phyloP scores from a whole-genome alignment of 176 grass and related monocot species.

The Metroxylon sagu region DNA sequence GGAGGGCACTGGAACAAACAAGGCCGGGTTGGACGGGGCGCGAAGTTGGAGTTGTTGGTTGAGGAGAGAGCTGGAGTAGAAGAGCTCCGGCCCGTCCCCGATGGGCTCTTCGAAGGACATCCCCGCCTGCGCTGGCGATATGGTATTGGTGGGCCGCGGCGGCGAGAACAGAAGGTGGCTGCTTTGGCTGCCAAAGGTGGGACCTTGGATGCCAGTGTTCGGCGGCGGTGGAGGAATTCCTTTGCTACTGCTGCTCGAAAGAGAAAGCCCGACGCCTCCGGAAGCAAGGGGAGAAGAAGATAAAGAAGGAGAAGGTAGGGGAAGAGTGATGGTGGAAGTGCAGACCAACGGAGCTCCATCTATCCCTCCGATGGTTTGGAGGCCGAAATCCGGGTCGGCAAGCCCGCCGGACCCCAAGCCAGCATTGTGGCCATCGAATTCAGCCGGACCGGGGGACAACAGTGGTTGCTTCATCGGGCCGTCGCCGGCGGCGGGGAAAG shows the following conservation, averaged over 20 bases:
- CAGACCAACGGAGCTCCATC: not conserved
- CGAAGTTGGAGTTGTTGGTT: conserved; percentile 41
- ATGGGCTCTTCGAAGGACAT: conserved; percentile 45
- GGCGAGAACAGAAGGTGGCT: not conserved
- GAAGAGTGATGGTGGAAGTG: not conserved
- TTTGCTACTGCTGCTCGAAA: conserved; percentile 14
- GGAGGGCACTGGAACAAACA: conserved; percentile 45
- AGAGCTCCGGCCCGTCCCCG: not conserved
- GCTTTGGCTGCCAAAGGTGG: conserved; percentile 1
- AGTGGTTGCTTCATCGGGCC: conserved; percentile 29
- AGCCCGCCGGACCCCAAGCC: conserved; percentile 41
- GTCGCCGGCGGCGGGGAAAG: not conserved
- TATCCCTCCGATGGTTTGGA: conserved; percentile 35
- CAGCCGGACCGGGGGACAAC: not conserved
- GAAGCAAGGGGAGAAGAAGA: conserved; percentile 29
- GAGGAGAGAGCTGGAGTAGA: conserved; percentile 36
- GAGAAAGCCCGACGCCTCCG: conserved; percentile 15
- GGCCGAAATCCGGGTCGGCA: conserved; percentile 36
- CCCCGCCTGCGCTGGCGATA: conserved; percentile 1
- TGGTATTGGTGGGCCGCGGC: not conserved
- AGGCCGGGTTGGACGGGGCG: conserved; percentile 32
- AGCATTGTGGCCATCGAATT: conserved; percentile 27
- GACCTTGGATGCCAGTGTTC: conserved; percentile 10
- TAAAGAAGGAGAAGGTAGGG: not conserved
- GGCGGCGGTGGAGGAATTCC: conserved; percentile 27